Evolutionary conservation across 2,329 filamentous ascomycete species (phyloP).

Genomic region (Fusarium pininemorale): DNA sequence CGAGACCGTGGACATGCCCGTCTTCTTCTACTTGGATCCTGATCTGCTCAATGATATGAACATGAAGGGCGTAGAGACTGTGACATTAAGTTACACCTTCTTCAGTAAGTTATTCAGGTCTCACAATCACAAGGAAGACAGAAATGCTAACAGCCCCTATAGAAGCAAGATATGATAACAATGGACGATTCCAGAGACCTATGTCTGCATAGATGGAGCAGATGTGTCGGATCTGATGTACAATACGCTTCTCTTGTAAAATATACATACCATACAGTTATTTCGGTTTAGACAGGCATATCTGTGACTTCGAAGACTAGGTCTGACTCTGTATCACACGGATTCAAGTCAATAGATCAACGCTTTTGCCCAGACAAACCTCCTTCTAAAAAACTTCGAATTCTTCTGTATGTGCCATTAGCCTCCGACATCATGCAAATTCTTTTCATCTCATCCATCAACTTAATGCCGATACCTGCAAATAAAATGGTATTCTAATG

Average conservation of each 20-base stretch:
- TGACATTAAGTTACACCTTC: constrained; percentile 96
- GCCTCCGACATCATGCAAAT: background rate
- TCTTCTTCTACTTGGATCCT: constrained; percentile 98
- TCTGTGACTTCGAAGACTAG: background rate
- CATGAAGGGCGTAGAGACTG: constrained; percentile 93
- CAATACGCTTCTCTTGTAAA: constrained; percentile 32
- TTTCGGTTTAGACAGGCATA: background rate
- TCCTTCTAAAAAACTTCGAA: too few relatives aligned
- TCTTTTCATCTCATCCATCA: background rate
- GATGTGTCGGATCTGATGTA: constrained; percentile 16
- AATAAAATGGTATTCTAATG: background rate
- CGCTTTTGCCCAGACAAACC: background rate
- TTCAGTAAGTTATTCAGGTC: constrained; percentile 77
- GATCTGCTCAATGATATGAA: constrained; percentile 91
- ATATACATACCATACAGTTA: constrained; percentile 14
- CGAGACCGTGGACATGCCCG: constrained; percentile 98
- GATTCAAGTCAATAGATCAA: background rate
- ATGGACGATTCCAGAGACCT: constrained; percentile 55
- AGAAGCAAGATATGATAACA: constrained; percentile 59
- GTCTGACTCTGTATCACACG: background rate
- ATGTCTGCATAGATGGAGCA: constrained; percentile 39
- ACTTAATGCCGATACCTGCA: background rate
- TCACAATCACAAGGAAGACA: too few relatives aligned
- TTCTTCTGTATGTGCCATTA: background rate
- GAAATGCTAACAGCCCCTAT: constrained; percentile 46